Percentiles rank a stretch among this genome's conserved stretches.
These are phyloP conservation scores for Bocquillonia castaneifolia DNA, from an alignment of 441 rosid species.

Conservation along the genomic window DNA sequence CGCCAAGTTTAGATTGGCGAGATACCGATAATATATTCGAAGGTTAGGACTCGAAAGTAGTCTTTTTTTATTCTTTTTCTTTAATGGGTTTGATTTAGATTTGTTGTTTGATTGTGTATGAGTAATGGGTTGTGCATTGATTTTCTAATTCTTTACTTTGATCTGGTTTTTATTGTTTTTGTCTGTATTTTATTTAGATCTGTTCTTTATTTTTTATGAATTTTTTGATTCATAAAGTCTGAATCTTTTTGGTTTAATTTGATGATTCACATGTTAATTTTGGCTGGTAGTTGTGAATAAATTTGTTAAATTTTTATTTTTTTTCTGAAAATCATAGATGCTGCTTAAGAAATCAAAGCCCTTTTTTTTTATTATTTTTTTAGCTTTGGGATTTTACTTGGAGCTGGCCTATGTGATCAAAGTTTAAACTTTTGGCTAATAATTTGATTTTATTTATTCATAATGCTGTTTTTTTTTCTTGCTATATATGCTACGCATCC, in stretches of 20 bases:
- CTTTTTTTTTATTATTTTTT: not conserved
- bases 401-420: not conserved
- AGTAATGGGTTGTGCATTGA: not conserved
- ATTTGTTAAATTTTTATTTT: not conserved
- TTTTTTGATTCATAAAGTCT: not conserved
- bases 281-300: no score
- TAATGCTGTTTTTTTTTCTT: not conserved
- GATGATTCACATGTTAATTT: not conserved
- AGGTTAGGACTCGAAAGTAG: no score
- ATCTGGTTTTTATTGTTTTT: not conserved
- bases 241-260: not conserved
- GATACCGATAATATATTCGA: no score
- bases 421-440: not conserved
- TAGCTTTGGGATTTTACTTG: not conserved
- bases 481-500: no score
- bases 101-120: no score
- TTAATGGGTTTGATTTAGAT: no score
- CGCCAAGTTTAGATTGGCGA: no score
- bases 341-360: not conserved
- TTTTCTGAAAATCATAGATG: not conserved
- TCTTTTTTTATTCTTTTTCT: no score
- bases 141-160: not conserved
- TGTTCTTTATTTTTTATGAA: not conserved
- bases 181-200: conserved; percentile 7
- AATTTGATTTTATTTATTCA: not conserved